Conservation (phyloP, 306 rosid genomes). For the Quercus rubra region DNA sequence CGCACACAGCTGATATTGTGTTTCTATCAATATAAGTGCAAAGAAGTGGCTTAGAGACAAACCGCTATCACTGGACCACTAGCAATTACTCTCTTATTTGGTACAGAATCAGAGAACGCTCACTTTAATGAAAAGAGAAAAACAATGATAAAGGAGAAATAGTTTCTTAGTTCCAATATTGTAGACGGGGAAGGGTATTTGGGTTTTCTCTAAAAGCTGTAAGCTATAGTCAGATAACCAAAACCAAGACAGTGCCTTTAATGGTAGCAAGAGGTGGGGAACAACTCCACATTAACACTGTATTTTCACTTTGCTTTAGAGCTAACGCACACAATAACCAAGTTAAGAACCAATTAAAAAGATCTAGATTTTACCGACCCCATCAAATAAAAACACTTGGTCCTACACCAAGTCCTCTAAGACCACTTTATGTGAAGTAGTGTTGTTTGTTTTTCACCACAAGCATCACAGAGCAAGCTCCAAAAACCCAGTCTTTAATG, state of each 20-base stretch:
- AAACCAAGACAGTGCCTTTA: neutral
- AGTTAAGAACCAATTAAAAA: neutral
- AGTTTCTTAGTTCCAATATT: neutral
- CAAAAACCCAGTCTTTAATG: neutral
- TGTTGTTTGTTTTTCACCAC: neutral
- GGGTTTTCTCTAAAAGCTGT: neutral
- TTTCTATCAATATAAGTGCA: neutral
- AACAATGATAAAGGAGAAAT: neutral
- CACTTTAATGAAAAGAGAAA: constrained; percentile 14
- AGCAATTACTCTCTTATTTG: neutral
- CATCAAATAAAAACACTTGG: neutral
- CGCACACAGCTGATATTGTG: constrained; percentile 9
- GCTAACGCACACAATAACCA: neutral
- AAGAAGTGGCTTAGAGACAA: neutral
- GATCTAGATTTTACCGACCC: constrained; percentile 12
- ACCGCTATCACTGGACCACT: neutral
- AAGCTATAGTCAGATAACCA: constrained; percentile 3
- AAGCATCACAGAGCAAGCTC: neutral
- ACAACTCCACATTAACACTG: neutral
- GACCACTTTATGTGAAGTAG: neutral
- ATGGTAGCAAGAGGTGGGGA: constrained; percentile 1
- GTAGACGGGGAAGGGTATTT: neutral
- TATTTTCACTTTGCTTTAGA: neutral
- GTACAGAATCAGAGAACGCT: constrained; percentile 17
- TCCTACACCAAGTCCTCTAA: constrained; percentile 11